phyloP scores from a whole-genome alignment of 306 rosid genomes.

The Hippophae tibetana region DNA sequence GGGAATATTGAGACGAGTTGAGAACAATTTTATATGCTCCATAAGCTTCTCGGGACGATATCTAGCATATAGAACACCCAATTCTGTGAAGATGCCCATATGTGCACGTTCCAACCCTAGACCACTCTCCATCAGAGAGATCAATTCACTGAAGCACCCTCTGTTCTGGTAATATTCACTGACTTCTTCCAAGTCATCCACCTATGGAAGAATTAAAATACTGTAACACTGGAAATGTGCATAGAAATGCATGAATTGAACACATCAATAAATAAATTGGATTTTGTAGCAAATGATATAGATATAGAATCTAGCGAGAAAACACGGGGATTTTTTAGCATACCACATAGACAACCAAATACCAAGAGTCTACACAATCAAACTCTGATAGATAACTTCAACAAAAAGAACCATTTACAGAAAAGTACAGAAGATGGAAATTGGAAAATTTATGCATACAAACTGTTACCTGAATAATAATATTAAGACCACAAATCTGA shows the following conservation, averaged over 20 bases:
- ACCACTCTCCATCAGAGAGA: constrained; percentile 99
- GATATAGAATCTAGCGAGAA: not conserved
- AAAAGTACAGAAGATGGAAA: too few relatives aligned
- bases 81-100: constrained; percentile 97
- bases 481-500: constrained; percentile 97
- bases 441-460: not conserved
- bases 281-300: not conserved
- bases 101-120: constrained; percentile 96
- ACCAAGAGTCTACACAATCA: constrained; percentile 7
- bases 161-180: constrained; percentile 97
- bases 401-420: not conserved
- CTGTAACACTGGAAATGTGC: constrained; percentile 7
- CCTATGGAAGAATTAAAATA: constrained; percentile 37
- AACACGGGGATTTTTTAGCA: not conserved
- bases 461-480: constrained; percentile 72
- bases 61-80: constrained; percentile 98
- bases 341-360: not conserved
- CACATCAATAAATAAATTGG: not conserved
- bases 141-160: constrained; percentile 94
- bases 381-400: constrained; percentile 8
- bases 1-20: constrained; percentile 92
- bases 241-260: not conserved
- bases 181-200: constrained; percentile 98
- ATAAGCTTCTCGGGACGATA: constrained; percentile 97
- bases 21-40: constrained; percentile 96